These are phyloP conservation scores for Fonsecaea multimorphosa DNA, from an alignment of 2,329 filamentous ascomycete genomes.

Conservation along the genomic window DNA sequence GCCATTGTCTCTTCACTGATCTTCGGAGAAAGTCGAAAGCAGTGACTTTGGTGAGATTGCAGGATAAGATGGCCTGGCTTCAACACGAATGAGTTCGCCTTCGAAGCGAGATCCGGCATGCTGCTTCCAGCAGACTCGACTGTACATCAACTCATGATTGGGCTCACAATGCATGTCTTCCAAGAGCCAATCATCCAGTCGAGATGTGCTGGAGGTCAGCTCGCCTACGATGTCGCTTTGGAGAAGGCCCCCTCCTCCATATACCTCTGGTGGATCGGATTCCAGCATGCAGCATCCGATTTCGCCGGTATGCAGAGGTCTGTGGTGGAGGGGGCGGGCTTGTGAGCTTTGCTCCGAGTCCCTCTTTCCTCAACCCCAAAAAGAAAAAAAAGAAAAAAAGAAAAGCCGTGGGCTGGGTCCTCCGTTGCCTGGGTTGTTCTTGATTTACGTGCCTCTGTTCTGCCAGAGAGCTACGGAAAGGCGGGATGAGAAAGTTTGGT, in stretches of 20 bases:
- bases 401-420: conserved; percentile 30
- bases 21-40: conserved; percentile 36
- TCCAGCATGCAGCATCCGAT: conserved; percentile 30
- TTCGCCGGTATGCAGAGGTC: conserved; percentile 31
- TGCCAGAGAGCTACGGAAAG: background rate
- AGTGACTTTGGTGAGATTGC: conserved; percentile 16
- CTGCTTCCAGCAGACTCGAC: conserved; percentile 2
- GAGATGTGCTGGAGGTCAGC: background rate
- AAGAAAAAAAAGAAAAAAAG: conserved; percentile 15
- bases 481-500: background rate
- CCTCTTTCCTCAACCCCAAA: background rate
- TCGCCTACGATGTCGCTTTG: conserved; percentile 11
- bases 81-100: conserved; percentile 29
- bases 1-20: conserved; percentile 33
- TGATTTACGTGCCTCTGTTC: background rate
- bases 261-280: conserved; percentile 28
- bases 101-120: conserved; percentile 16
- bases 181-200: conserved; percentile 22
- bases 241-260: conserved; percentile 27
- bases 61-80: conserved; percentile 5
- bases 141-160: conserved; percentile 18
- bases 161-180: conserved; percentile 23
- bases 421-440: conserved; percentile 1
- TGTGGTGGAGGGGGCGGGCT: conserved; percentile 26
- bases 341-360: conserved; percentile 27